Conservation (phyloP, 2,329 filamentous ascomycete genomes). For the Claviceps digitariae region DNA sequence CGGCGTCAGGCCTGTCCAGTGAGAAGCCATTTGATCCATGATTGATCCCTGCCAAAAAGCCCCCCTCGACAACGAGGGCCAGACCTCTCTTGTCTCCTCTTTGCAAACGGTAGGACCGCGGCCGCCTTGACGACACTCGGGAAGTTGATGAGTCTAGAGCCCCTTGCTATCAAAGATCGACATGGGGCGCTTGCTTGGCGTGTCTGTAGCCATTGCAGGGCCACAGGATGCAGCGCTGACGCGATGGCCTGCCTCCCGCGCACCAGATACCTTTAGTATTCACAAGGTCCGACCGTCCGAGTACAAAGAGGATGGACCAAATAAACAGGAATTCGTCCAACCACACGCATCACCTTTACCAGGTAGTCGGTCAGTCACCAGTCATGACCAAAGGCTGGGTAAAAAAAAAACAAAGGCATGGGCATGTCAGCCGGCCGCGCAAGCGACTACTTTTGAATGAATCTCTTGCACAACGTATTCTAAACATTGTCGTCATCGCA, state of each 20-base stretch:
- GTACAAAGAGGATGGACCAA: neutral
- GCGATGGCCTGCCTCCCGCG: constrained; percentile 5
- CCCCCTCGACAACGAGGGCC: constrained; percentile 6
- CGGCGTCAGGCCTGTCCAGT: constrained; percentile 6
- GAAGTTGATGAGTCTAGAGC: constrained; percentile 4
- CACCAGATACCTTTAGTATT: neutral
- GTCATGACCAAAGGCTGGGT: neutral
- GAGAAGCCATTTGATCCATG: too few species aligned
- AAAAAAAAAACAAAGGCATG: neutral
- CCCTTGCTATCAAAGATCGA: constrained; percentile 3
- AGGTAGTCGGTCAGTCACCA: neutral
- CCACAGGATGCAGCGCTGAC: constrained; percentile 4
- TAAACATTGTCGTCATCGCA: neutral
- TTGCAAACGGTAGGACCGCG: constrained; percentile 4
- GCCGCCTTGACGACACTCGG: neutral
- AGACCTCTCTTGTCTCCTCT: neutral
- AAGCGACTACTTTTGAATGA: neutral
- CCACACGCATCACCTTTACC: neutral
- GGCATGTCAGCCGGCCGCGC: neutral
- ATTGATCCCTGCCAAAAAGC: constrained; percentile 6
- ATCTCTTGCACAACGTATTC: neutral
- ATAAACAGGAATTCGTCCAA: neutral
- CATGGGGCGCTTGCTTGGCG: constrained; percentile 6
- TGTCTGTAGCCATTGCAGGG: constrained; percentile 9
- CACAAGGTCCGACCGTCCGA: neutral